phyloP scores from a whole-genome alignment of 192 early-diverging fungal genomes.

The Pilobolus umbonatus region DNA sequence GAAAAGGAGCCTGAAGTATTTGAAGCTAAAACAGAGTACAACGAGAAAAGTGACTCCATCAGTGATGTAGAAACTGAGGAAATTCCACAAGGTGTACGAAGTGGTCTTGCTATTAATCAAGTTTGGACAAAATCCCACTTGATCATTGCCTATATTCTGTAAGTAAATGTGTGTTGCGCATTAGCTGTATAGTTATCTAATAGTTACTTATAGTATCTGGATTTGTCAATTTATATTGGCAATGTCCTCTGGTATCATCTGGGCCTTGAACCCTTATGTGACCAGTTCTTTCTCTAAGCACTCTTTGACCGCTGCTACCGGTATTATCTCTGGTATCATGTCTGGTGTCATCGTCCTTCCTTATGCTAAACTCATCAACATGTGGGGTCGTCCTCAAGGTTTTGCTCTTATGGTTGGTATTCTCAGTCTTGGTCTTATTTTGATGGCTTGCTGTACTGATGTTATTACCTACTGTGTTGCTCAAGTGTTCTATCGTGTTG shows the following conservation, averaged over 20 bases:
- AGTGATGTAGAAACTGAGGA: too few relatives aligned
- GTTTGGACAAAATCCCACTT: not conserved
- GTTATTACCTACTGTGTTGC: constrained; percentile 9
- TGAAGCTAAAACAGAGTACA: too few relatives aligned
- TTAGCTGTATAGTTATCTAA: not conserved
- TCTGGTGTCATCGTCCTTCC: constrained; percentile 2
- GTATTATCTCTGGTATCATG: constrained; percentile 6
- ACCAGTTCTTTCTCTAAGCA: constrained; percentile 7
- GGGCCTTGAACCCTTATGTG: constrained; percentile 5
- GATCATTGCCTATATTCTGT: not conserved
- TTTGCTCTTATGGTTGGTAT: not conserved
- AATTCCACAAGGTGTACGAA: not conserved
- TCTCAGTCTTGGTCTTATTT: constrained; percentile 3
- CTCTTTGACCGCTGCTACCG: constrained; percentile 9
- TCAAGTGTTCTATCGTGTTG: constrained; percentile 15
- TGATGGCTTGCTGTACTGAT: not conserved
- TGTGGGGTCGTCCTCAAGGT: constrained; percentile 11
- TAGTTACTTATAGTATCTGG: constrained; percentile 5
- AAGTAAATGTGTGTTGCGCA: not conserved
- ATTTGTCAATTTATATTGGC: constrained; percentile 5
- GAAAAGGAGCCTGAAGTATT: too few relatives aligned
- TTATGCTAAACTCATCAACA: constrained; percentile 12
- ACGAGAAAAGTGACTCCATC: too few relatives aligned
- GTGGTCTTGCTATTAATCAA: not conserved
- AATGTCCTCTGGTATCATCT: not conserved